Percentiles rank a stretch among this genome's conserved stretches.
Evolutionary conservation across 805 yeast species (phyloP).

Genomic region (Candida pseudoglaebosa): DNA sequence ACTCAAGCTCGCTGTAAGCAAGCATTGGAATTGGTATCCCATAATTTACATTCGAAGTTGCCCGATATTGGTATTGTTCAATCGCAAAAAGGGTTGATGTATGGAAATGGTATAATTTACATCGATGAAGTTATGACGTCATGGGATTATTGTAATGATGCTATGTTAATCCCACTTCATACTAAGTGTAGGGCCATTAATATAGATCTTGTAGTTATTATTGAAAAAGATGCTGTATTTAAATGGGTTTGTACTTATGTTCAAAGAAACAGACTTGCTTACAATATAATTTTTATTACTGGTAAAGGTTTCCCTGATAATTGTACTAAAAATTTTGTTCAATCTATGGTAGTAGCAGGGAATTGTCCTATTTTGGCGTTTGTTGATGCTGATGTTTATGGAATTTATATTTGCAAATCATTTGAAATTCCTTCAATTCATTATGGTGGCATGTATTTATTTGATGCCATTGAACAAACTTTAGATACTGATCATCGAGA

Average conservation of each 20-base stretch:
- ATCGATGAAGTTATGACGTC: background rate
- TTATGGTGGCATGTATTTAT: constrained; percentile 40
- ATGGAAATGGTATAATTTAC: constrained; percentile 23
- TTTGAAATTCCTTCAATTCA: constrained; percentile 22
- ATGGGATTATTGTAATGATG: constrained; percentile 8
- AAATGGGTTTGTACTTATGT: constrained; percentile 26
- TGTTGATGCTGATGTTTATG: constrained; percentile 66
- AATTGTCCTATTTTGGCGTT: constrained; percentile 40
- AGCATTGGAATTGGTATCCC: constrained; percentile 34
- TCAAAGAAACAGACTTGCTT: background rate
- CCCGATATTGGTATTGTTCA: constrained; percentile 44
- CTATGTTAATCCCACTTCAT: constrained; percentile 17
- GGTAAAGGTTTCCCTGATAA: constrained; percentile 69
- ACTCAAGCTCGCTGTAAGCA: constrained; percentile 40
- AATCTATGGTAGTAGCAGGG: background rate
- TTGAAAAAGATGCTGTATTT: constrained; percentile 42
- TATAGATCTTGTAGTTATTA: constrained; percentile 16
- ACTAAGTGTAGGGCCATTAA: background rate
- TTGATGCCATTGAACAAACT: constrained; percentile 31
- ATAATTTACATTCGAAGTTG: constrained; percentile 34
- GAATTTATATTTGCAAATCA: constrained; percentile 48
- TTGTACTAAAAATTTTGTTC: constrained; percentile 28
- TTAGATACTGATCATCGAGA: constrained; percentile 19
- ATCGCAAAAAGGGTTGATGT: constrained; percentile 55
- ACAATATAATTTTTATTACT: constrained; percentile 38